Evolutionary conservation across 139 green algal genomes (phyloP), one percentile per base, ranked within the genome.

Genomic region (Spirogloea muscicola): DNA sequence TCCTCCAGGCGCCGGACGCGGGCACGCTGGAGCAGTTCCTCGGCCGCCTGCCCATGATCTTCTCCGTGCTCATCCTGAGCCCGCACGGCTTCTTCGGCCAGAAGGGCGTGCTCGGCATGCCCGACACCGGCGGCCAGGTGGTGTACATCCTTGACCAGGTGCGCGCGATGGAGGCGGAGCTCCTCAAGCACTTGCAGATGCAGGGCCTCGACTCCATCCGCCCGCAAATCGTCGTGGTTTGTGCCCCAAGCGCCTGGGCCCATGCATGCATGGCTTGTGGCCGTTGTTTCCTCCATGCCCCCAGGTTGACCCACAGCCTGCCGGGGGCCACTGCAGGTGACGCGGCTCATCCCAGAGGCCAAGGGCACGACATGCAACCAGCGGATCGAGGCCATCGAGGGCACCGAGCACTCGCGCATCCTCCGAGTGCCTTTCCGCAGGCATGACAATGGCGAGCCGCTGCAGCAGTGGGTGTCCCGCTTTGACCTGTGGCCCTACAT

Each of bases 61-160:
- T 89, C 77, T 84, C 86, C 43, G 87, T 95, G 3, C 86, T 86
- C 40, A 90, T 95, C 63, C 72, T 95, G 27, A 87, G 74, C 6
- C 90, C 90, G 0, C 90, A 95, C 69, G 90, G 90, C 58, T 95
- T 86, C 81, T 95, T 95, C 74, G 90, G 88, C 0, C 90, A 95
- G 84, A 48, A 67, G 33, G 84, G 85, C 27, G 88, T 92, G 58
- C 75, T 92, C 57, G 88, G 88, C 39, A 78, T 89, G 69, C 88
- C 88, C 13, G 88, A 92, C 80, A 92, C 88, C 1, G 83, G 85
- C 46, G 80, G 79, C 27, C 84, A 86, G 73, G 86, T 95, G 49
- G 90, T 95, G 41, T 95, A 95, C 84, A 92, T 95, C n/a, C 76
- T 95, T 58, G 89, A 95, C 78, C 75, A 82, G 57, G 75, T 82